phyloP scores from a whole-genome alignment of 2,329 filamentous ascomycete species.

The Fusarium albidum region DNA sequence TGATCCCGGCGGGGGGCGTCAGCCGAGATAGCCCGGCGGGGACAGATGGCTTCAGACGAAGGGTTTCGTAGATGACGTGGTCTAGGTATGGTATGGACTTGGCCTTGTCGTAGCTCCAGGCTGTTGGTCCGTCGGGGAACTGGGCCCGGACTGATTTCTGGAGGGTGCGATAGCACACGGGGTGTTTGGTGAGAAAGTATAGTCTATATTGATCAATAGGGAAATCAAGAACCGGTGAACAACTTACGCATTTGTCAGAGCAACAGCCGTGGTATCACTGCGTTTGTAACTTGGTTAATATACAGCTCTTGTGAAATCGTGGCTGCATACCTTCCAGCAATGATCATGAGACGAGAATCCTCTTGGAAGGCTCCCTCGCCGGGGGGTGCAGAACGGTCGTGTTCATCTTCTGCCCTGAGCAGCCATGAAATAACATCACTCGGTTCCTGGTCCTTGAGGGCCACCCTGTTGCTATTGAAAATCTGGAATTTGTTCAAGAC shows the following conservation, averaged over 20 bases:
- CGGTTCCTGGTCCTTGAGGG: background rate
- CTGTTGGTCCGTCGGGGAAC: background rate
- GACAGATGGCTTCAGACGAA: constrained; percentile 2
- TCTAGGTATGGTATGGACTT: constrained; percentile 2
- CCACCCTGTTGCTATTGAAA: background rate
- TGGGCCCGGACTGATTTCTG: background rate
- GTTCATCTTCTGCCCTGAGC: constrained; percentile 3
- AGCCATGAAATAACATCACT: constrained; percentile 12
- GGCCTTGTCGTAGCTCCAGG: background rate
- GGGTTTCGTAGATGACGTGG: background rate
- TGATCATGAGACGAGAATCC: constrained; percentile 7
- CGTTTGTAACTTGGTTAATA: background rate
- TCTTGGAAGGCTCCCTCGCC: constrained; percentile 8
- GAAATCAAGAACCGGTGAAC: no score
- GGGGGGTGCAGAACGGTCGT: constrained; percentile 10
- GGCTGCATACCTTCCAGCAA: constrained; percentile 3
- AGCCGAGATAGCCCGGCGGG: background rate
- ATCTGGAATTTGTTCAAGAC: background rate
- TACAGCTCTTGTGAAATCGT: no score
- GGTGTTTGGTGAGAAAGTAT: background rate
- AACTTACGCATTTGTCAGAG: background rate
- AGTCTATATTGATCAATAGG: background rate
- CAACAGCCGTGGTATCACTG: constrained; percentile 2
- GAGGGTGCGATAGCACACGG: background rate
- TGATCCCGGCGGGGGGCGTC: background rate